Conservation (phyloP, 805 yeast species). For the Candida dendrica region DNA sequence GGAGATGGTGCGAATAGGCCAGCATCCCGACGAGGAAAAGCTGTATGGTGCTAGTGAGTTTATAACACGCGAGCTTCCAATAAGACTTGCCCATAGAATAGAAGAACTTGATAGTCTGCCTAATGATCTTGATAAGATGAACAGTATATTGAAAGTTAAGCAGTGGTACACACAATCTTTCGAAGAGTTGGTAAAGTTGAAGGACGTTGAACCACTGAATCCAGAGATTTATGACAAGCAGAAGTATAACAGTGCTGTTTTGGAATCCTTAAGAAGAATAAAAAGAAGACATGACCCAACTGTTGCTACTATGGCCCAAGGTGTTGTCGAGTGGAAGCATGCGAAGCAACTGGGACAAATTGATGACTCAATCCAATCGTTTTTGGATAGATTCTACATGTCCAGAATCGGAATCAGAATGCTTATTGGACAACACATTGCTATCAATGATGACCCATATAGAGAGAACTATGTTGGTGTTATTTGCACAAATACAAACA, state of each 20-base stretch:
- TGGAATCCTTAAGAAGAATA: slow-evolving; percentile 56
- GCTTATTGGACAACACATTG: slow-evolving; percentile 92
- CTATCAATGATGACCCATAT: slow-evolving; percentile 63
- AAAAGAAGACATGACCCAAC: slow-evolving; percentile 88
- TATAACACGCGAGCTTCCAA: slow-evolving; percentile 80
- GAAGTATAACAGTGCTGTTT: slow-evolving; percentile 36
- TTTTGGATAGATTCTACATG: slow-evolving; percentile 83
- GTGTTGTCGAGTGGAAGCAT: slow-evolving; percentile 85
- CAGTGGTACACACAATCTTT: slow-evolving; percentile 91
- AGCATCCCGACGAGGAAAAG: slow-evolving; percentile 69
- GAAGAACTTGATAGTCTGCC: slow-evolving; percentile 80
- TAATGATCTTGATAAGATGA: slow-evolving; percentile 62
- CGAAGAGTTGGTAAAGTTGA: slow-evolving; percentile 53
- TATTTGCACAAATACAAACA: slow-evolving; percentile 78
- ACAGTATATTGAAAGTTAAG: slow-evolving; percentile 66
- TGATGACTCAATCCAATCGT: slow-evolving; percentile 69
- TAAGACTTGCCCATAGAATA: slow-evolving; percentile 78
- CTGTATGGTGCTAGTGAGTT: slow-evolving; percentile 79
- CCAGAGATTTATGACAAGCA: slow-evolving; percentile 61
- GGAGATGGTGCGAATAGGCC: slow-evolving; percentile 91
- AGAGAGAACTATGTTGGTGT: slow-evolving; percentile 77
- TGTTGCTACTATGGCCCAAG: slow-evolving; percentile 86
- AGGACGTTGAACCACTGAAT: slow-evolving; percentile 31
- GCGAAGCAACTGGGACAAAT: slow-evolving; percentile 40
- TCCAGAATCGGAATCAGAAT: slow-evolving; percentile 87